Evolutionary conservation across 2,329 filamentous ascomycete genomes (phyloP).

Genomic region (Neodidymelliopsis sp.): DNA sequence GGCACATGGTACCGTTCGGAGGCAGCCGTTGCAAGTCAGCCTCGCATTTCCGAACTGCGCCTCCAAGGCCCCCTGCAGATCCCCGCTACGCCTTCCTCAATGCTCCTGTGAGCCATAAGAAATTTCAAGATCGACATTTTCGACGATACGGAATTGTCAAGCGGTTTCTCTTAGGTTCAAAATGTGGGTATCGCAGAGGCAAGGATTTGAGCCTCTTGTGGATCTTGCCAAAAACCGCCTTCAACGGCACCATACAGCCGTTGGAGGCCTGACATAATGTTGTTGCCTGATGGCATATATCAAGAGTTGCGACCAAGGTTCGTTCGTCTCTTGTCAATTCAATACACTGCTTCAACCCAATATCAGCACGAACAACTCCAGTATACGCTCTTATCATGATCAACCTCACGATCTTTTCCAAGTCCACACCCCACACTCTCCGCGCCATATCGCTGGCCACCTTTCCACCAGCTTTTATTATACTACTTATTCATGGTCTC

Average conservation of each 20-base stretch:
- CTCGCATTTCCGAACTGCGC: constrained; percentile 14
- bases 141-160: no score
- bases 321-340: no score
- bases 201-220: background rate
- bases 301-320: background rate
- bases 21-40: constrained; percentile 1
- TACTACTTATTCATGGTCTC: constrained; percentile 39
- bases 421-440: constrained; percentile 32
- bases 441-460: constrained; percentile 32
- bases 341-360: no score
- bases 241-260: background rate
- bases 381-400: constrained; percentile 29
- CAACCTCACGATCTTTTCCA: constrained; percentile 34
- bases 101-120: background rate
- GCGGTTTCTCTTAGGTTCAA: background rate
- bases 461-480: constrained; percentile 35
- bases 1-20: background rate
- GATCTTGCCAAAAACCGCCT: no score
- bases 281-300: constrained; percentile 13
- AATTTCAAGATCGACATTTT: background rate
- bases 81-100: constrained; percentile 3
- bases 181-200: background rate
- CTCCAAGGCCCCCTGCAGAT: constrained; percentile 21
- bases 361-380: constrained; percentile 2
- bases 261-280: constrained; percentile 1